Base-by-base conservation (phyloP, 2,329 filamentous ascomycete genomes). In the Monascus ruber region DNA sequence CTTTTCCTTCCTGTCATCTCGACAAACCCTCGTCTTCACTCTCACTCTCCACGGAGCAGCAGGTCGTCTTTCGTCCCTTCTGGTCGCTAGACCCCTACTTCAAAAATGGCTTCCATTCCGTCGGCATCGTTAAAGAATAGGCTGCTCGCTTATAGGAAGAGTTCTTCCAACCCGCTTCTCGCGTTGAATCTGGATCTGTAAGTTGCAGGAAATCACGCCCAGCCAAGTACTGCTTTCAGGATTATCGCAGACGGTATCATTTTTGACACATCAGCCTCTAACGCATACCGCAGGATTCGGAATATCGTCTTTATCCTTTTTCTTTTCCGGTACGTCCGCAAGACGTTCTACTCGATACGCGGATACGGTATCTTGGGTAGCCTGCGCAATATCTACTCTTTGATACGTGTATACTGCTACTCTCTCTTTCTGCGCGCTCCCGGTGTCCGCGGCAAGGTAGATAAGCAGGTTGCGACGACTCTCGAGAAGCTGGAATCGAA, bases 241-340 rank as follows among this genome's bases (percentile, higher is more conserved):
- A 17, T 17, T 17, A 17, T 17, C 17, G 17, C 17, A 17, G 17
- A 17, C 17, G 3, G 17, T 17, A 17, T 17, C 17, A 17, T 17
- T 17, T 17, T 17, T 17, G 17, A 17, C 17, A 17, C 17, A 17
- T 17, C 17, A 17, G 17, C 17, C 17, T 17, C 17, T 17, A 17
- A 17, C 32, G 31, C 24, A 35, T 11, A 25, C 17, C 33, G 33
- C 48, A 89, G 85, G 43, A 56, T 94, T 45, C 84, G 85, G 39
- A 94, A 95, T 59, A 70, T 95, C 43, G 70, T 96, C 52, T 94
- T 96, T 63, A 72, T 88, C 56, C 75, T 94, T 51, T 95, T 96
- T 66, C 61, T 95, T 43, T 69, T 94, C 35, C 82, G 88, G 58
- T 83, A 87, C 72, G 76, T 82, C 27, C 84, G 86, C 48, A 84